Evolutionary conservation across 2,329 filamentous ascomycete species (phyloP), one percentile per base, ranked within the genome.

Genomic region (Lachnum nothofagi): DNA sequence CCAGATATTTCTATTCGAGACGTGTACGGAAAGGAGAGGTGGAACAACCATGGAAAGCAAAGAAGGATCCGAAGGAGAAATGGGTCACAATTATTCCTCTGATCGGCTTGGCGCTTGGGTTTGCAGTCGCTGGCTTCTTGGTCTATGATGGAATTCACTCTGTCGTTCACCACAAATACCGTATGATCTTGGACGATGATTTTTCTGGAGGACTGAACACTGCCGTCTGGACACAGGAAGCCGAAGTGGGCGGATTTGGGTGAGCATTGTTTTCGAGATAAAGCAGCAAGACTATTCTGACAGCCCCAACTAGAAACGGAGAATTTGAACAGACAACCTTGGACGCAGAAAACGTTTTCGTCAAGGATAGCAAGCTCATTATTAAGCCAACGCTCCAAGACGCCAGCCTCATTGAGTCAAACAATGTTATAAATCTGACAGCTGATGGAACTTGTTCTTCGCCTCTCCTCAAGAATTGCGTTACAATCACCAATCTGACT

Each of bases 41-140:
- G 3, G 83, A 89, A 64, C 85, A 87, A 69, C 85, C 88, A 10
- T 93, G 88, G 88, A 68, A 85, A 33, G 68, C 78, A n/a, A 83
- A 82, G 63, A 81, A 74, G 49, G 84, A 91, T 57, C 83, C 85
- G 10, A 85, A 82, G 65, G 86, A 91, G 74, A 93, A 89, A 71
- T 93, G 88, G 88, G 82, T 88, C 7, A 90, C 84, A 2, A 89
- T 91, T 54, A 77, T 94, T 49, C 88, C 88, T 2, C 63, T 90
- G 35, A 65, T 88, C 20, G 88, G 87, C 40, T 79, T 93, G 42
- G 41, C 82, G 3, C 52, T 90, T 12, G 88, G 88, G 12, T 65
- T 91, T 29, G 78, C 66, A 2, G 70, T 91, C 34, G 79, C 84
- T 1, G 87, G 76, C 1, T 79, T 91, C 60, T 69, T 93, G 38